Base-by-base conservation (phyloP, 306 rosid genomes). In the Corylus americana region DNA sequence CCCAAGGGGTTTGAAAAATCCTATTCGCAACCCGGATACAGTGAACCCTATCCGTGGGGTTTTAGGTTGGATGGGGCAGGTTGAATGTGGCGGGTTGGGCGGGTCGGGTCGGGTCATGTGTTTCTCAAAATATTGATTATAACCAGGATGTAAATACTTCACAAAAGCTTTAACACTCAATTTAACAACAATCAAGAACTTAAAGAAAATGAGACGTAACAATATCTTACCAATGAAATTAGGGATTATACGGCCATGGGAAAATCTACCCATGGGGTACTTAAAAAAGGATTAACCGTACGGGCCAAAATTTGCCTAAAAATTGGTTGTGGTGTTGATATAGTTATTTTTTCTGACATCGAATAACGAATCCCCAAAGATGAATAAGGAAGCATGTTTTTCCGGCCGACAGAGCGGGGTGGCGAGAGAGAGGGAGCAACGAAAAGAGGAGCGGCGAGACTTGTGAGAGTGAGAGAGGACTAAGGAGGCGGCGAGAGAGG, bases 341-440 rank as follows among this genome's bases (percentile, higher is more conserved):
- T 78, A 88, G 66, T 85, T 85, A 50, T 85, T 88, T 68, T 81
- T 88, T 44, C 91, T 89, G 1, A 80, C 79, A 77, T 88, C 88
- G 37, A 71, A 78, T 1, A 83, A 0, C 2, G 89, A 83, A 79
- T 83, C 91, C 5, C 91, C 89, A 53, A 85, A 81, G 8, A 88
- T 37, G 73, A 81, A 85, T 4, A 85, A 66, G 48, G 89, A 82
- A 57, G 49, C 55, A 35, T 58, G 79, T 25, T 63, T 64, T 35
- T 25, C 10, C 35, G 70, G 77, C 8, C 13, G 22, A 35, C 72
- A 12, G 1, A 16, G 11, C 1, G 0, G 25, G 25, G 25, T 22
- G 25, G 25, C 25, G 25, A 22, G 25, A 22, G 25, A 22, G 25
- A 22, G 25, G 25, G 25, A 22, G 25, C 25, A 22, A 22, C 0